These are phyloP conservation scores for Mycena capillaripes DNA, from an alignment of 768 basidiomycete genomes.

Conservation along the genomic window DNA sequence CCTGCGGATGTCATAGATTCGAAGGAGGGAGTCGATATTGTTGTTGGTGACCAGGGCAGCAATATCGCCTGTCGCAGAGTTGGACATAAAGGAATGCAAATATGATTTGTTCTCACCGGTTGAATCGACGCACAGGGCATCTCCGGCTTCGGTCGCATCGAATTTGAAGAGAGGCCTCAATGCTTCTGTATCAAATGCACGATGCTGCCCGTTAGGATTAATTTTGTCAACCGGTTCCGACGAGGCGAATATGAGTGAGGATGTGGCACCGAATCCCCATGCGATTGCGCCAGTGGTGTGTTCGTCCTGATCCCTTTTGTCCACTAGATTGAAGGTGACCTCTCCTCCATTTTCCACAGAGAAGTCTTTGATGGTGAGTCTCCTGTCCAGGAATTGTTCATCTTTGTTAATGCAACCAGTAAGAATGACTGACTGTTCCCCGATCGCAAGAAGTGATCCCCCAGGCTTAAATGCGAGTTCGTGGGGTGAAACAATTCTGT, in stretches of 20 bases:
- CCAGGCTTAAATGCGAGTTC: conserved; percentile 63
- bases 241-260: conserved; percentile 65
- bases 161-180: conserved; percentile 49
- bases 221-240: conserved; percentile 58
- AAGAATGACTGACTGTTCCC: conserved; percentile 49
- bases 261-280: conserved; percentile 64
- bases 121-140: conserved; percentile 61
- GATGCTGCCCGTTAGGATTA: conserved; percentile 58
- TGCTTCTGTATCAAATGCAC: conserved; percentile 59
- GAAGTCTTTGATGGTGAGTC: conserved; percentile 21
- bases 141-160: conserved; percentile 66
- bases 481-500: conserved; percentile 45
- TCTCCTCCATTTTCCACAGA: conserved; percentile 15
- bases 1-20: conserved; percentile 66
- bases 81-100: not conserved
- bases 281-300: conserved; percentile 59
- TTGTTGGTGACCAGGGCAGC: conserved; percentile 50
- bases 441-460: conserved; percentile 56
- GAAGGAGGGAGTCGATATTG: conserved; percentile 46
- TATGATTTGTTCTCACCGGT: conserved; percentile 51
- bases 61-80: conserved; percentile 31
- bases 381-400: conserved; percentile 1
- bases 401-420: not conserved
- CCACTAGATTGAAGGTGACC: conserved; percentile 31
- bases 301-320: conserved; percentile 32